phyloP scores from a whole-genome alignment of 2,329 filamentous ascomycete genomes.

The Curvularia spicifera region DNA sequence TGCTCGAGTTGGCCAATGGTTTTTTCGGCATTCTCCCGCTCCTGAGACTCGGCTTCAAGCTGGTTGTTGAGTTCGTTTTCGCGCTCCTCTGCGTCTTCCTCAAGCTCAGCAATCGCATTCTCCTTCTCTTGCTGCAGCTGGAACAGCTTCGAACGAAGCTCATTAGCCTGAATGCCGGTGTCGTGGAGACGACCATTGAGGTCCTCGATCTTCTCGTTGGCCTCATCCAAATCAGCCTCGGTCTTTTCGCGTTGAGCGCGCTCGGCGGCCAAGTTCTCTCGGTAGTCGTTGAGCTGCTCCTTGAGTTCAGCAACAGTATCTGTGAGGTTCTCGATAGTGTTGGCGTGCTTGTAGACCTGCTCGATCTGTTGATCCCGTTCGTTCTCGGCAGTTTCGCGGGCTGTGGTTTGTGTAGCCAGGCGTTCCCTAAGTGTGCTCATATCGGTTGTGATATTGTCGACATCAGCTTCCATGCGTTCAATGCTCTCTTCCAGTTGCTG shows the following conservation, averaged over 20 bases:
- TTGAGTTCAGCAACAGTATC: conserved; percentile 49
- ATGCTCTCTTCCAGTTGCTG: conserved; percentile 50
- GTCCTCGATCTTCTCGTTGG: conserved; percentile 50
- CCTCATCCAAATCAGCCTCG: conserved; percentile 53
- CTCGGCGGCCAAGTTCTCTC: conserved; percentile 50
- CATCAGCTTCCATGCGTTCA: conserved; percentile 46
- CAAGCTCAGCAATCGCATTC: conserved; percentile 47
- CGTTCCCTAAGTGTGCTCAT: conserved; percentile 45
- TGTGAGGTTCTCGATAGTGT: conserved; percentile 40
- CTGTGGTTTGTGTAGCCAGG: conserved; percentile 41
- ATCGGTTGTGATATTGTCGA: conserved; percentile 42
- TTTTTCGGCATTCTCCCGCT: conserved; percentile 49
- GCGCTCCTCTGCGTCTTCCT: conserved; percentile 47
- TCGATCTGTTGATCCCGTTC: conserved; percentile 48
- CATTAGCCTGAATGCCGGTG: conserved; percentile 55
- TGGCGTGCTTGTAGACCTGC: conserved; percentile 46
- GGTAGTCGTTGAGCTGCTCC: conserved; percentile 48
- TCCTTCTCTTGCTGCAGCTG: conserved; percentile 54
- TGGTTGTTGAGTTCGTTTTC: conserved; percentile 50
- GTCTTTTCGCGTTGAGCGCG: conserved; percentile 53
- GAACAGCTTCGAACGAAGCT: conserved; percentile 57
- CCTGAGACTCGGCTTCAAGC: conserved; percentile 49
- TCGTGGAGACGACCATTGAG: conserved; percentile 51
- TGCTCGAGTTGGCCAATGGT: conserved; percentile 42
- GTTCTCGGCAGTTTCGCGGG: conserved; percentile 45